Percentiles rank a stretch among this genome's conserved stretches.
These are phyloP conservation scores for Corchorus olitorius DNA, from an alignment of 345 rosid genomes.

Conservation along the genomic window DNA sequence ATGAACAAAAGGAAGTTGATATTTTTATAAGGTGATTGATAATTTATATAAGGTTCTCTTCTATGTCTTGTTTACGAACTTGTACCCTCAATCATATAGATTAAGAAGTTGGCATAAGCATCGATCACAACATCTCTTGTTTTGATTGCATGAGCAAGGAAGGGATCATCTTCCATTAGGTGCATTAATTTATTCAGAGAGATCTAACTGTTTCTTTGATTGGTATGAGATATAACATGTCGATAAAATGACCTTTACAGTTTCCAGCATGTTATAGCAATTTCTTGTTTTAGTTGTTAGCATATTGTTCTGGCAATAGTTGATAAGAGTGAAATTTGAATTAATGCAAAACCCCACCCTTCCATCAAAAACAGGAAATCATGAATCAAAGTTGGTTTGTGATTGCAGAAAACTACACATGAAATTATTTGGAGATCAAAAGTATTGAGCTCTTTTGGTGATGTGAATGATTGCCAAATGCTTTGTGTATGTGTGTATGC, in stretches of 20 bases:
- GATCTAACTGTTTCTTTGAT: background rate
- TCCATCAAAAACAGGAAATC: no score
- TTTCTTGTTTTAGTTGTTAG: background rate
- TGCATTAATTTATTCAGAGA: background rate
- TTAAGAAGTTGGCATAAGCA: background rate
- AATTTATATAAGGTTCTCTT: conserved; percentile 7
- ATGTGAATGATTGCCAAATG: background rate
- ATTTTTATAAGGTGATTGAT: background rate
- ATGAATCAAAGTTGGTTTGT: background rate
- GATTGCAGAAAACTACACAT: background rate
- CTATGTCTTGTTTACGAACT: background rate
- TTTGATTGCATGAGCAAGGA: background rate
- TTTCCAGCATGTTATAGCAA: background rate
- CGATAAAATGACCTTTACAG: background rate
- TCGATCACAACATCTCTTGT: background rate
- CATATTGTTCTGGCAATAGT: background rate
- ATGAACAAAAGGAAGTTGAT: background rate
- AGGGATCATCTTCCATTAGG: background rate
- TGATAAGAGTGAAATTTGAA: background rate
- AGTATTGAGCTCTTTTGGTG: background rate
- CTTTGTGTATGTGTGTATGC: background rate
- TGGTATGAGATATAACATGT: background rate
- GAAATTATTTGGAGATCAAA: background rate
- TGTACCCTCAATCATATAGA: background rate
- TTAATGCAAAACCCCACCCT: background rate